Evolutionary conservation across 129 eudicot genomes (phyloP), one percentile per base, ranked within the genome.

Genomic region (Deinandra increscens): DNA sequence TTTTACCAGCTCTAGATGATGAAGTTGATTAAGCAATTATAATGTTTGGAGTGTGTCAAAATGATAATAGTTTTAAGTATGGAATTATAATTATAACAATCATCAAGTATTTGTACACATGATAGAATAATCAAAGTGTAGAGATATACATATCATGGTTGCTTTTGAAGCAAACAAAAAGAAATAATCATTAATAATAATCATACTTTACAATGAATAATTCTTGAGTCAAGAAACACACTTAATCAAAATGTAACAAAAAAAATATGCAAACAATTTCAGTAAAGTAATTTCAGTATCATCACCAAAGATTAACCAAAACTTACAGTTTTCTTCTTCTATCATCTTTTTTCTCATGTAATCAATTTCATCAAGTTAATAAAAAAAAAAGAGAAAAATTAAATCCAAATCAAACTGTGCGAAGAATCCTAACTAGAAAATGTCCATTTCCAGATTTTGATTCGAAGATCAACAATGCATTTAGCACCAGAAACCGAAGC

Each of bases 401-500:
- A 66, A 31, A 7, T 9, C 11, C 26, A 53, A 63, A 68, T 34
- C 41, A 58, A 68, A 68, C n/a, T 7, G 13, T 64, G 42, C 29
- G 5, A 38, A 36, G 17, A 60, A 23, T 22, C n/a, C 56, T 76
- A 76, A 36, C 80, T 76, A 15, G 80, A 83, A 72, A 91, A 85
- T 0, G 89, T 85, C 87, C 86, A 87, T 86, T 88, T 91, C 91
- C 83, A 86, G 90, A 91, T 91, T 92, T 88, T 91, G 78, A 91
- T 78, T 42, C 95, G 73, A 17, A 88, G 94, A 88, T 91, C 98
- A 45, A 88, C 98, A 80, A 81, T 82, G 69, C 98, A 91, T 70
- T 86, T 88, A 3, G 96, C 83, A 6, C 79, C 80, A 2, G 83
- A 15, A 51, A 81, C 81, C 5, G 84, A 48, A 34, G 95, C 80